phyloP scores from a whole-genome alignment of 225 moss, liverwort and hornwort species.

The Lunularia cruciata region DNA sequence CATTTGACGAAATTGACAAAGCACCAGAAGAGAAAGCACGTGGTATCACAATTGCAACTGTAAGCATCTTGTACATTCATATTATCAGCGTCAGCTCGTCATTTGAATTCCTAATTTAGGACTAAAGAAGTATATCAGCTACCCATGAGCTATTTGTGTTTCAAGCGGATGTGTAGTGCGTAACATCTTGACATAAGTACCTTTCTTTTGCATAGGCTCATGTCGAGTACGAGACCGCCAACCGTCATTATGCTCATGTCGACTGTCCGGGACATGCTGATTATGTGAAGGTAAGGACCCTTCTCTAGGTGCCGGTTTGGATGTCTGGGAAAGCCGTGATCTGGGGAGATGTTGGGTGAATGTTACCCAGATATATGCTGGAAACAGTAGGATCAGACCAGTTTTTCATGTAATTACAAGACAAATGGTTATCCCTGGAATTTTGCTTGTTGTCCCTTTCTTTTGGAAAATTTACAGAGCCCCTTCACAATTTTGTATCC shows the following conservation, averaged over 20 bases:
- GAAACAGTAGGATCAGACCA: too few species aligned
- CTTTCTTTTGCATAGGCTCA: slow-evolving; percentile 48
- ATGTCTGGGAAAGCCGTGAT: too few species aligned
- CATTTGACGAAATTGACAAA: slow-evolving; percentile 80
- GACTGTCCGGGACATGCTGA: slow-evolving; percentile 88
- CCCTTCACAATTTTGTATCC: too few species aligned
- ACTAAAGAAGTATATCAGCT: too few species aligned
- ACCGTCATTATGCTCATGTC: slow-evolving; percentile 80
- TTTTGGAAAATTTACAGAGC: too few species aligned
- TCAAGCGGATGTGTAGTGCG: neutral
- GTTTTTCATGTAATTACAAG: too few species aligned
- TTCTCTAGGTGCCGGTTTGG: too few species aligned
- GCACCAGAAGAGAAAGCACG: slow-evolving; percentile 87
- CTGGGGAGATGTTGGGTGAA: too few species aligned
- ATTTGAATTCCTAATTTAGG: neutral
- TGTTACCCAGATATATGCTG: too few species aligned
- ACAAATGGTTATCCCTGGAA: too few species aligned
- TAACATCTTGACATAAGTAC: neutral
- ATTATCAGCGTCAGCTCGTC: neutral
- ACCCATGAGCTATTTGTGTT: too few species aligned
- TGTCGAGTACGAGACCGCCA: slow-evolving; percentile 80
- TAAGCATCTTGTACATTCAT: slow-evolving; percentile 24
- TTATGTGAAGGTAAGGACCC: slow-evolving; percentile 82
- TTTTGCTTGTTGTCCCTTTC: too few species aligned
- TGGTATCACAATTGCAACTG: slow-evolving; percentile 86